phyloP scores from a whole-genome alignment of 192 early-diverging fungal genomes.

The Coemansia aciculifera region DNA sequence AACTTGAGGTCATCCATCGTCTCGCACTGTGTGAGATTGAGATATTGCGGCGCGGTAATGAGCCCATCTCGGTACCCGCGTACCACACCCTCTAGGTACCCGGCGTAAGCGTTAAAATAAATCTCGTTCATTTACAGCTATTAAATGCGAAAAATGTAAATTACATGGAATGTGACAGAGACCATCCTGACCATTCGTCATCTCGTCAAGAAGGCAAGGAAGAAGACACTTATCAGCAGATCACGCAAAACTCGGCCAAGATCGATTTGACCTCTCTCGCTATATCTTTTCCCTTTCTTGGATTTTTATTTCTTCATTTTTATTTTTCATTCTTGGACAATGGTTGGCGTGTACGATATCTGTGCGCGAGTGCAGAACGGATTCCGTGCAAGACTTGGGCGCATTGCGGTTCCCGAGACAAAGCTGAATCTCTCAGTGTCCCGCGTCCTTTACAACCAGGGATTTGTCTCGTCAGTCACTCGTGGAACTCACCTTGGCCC shows the following conservation, averaged over 20 bases:
- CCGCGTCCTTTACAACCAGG: constrained; percentile 88
- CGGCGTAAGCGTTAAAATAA: constrained; percentile 85
- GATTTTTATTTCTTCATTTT: not conserved
- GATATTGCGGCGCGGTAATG: constrained; percentile 77
- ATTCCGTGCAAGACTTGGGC: constrained; percentile 75
- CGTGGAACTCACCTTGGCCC: constrained; percentile 80
- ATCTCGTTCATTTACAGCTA: constrained; percentile 44
- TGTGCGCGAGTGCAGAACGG: constrained; percentile 90
- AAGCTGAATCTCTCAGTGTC: constrained; percentile 84
- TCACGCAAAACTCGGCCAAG: not conserved
- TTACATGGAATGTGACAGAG: not conserved
- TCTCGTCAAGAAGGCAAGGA: not conserved
- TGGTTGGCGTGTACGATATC: constrained; percentile 81
- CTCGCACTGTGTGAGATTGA: constrained; percentile 97
- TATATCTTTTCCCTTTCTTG: not conserved
- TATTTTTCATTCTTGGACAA: constrained; percentile 26
- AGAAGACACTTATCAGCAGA: not conserved
- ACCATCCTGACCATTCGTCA: no score
- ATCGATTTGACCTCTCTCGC: not conserved
- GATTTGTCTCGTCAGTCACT: constrained; percentile 78
- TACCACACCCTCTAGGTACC: constrained; percentile 92
- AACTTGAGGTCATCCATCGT: constrained; percentile 96
- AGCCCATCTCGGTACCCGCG: constrained; percentile 92
- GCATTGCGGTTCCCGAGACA: constrained; percentile 85
- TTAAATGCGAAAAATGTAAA: not conserved